These are phyloP conservation scores for Skeletonema tropicum DNA, from an alignment of 108 stramenopile species.

Conservation along the genomic window DNA sequence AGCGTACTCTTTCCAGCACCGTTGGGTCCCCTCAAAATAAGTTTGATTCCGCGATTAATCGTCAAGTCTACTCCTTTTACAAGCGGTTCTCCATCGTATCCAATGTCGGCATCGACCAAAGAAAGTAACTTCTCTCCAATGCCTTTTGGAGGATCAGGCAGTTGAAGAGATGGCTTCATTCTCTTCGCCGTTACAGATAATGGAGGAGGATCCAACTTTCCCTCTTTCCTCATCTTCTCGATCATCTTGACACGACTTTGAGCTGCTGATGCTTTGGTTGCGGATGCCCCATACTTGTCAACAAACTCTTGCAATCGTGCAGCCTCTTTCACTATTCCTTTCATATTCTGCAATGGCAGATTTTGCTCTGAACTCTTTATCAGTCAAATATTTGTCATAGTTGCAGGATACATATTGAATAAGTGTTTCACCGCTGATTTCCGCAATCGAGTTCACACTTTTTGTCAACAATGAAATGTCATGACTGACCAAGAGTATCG, in stretches of 20 bases:
- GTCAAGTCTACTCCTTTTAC: constrained; percentile 42
- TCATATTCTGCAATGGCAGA: constrained; percentile 84
- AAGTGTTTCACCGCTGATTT: constrained; percentile 69
- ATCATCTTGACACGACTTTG: constrained; percentile 90
- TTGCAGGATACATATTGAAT: constrained; percentile 57
- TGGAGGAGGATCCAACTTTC: constrained; percentile 71
- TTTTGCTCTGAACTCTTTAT: constrained; percentile 78
- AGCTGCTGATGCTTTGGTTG: constrained; percentile 87
- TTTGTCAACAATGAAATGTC: constrained; percentile 82
- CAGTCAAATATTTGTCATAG: constrained; percentile 75
- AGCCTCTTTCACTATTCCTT: constrained; percentile 81
- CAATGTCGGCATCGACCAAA: constrained; percentile 71
- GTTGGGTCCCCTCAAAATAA: constrained; percentile 80
- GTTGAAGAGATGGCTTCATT: constrained; percentile 42
- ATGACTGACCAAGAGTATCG: constrained; percentile 86
- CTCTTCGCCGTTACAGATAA: constrained; percentile 48
- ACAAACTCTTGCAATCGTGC: constrained; percentile 88
- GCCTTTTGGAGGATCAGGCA: constrained; percentile 67
- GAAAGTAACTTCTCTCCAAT: constrained; percentile 68
- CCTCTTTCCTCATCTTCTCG: constrained; percentile 82
- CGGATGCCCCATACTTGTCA: constrained; percentile 86
- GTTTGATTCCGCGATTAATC: constrained; percentile 56
- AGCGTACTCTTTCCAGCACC: constrained; percentile 93
- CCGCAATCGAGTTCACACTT: constrained; percentile 82
- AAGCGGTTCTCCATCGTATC: constrained; percentile 50